Base-by-base conservation (phyloP, 768 basidiomycete species). In the Lanmaoa pseudosensibilis region DNA sequence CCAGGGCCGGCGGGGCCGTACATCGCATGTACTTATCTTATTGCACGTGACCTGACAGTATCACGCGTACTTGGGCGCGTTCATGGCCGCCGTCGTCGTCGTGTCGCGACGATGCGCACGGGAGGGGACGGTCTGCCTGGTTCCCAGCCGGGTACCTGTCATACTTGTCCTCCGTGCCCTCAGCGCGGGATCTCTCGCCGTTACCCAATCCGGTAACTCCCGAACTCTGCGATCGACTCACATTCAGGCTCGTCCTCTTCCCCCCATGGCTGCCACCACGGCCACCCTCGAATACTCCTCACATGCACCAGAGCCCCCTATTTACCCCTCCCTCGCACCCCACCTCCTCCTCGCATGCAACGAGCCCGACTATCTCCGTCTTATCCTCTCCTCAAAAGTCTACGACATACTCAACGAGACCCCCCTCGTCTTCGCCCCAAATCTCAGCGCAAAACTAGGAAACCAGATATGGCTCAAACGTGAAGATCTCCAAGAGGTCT, bases 391-490 rank as follows among this genome's bases (percentile, higher is more conserved):
- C n/a, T 82, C 91, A 6, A 92, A 90, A 71, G 92, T 95, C 54
- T 96, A 96, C 71, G 91, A 94, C 55, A 83, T 94, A 64, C 70
- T 95, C 65, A 85, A 87, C 62, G 90, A 93, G 72, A 97, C 96
- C 0, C 96, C 96, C 2, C 82, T 98, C 39, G 88, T 94, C 19
- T 81, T 82, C 50, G 95, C 96, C 30, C 83, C 86, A 18, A 92
- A 91, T 67, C 83, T 99, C 21, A 95, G 92, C 64, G 74, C 87
- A 58, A 86, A 88, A 58, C 79, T 98, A 1, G 97, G 97, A 2
- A 94, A 93, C 69, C 84, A 95, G 62, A 89, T 99, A 73, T 95
- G 88, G 85, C 83, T 99, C 56, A 99, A 99, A 75, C 85, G 97
- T 25, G 97, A 99, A 73, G 97, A 99, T 67, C 80, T 97, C 3